These are phyloP conservation scores for Trypanosoma congolense DNA, from an alignment of 208 protist species.

Conservation along the genomic window DNA sequence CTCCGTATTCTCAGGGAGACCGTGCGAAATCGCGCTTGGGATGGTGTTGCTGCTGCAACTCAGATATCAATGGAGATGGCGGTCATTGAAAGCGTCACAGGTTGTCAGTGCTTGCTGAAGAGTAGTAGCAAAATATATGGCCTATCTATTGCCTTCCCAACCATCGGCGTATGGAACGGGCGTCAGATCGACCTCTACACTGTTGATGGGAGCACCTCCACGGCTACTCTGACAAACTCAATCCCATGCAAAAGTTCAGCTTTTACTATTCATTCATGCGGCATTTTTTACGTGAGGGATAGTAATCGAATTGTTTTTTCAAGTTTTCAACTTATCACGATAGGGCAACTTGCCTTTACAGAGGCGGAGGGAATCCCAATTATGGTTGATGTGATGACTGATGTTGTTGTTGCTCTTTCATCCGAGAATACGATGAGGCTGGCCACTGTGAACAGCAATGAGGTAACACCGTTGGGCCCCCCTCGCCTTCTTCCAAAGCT, in stretches of 20 bases:
- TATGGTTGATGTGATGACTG: constrained; percentile 83
- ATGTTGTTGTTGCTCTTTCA: constrained; percentile 82
- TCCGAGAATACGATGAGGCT: constrained; percentile 78
- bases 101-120: constrained; percentile 77
- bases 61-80: constrained; percentile 85
- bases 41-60: constrained; percentile 74
- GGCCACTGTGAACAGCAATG: constrained; percentile 57
- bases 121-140: constrained; percentile 71
- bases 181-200: constrained; percentile 85
- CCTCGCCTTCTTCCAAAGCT: constrained; percentile 53
- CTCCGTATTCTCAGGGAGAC: constrained; percentile 85
- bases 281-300: constrained; percentile 81
- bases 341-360: constrained; percentile 83
- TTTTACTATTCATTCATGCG: constrained; percentile 81
- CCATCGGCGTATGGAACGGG: constrained; percentile 87
- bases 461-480: constrained; percentile 63
- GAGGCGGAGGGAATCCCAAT: constrained; percentile 78
- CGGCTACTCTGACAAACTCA: constrained; percentile 63
- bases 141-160: constrained; percentile 75
- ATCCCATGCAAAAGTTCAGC: constrained; percentile 60
- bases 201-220: constrained; percentile 80
- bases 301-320: constrained; percentile 64
- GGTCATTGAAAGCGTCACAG: constrained; percentile 80
- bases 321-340: constrained; percentile 68
- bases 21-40: constrained; percentile 76